Conservation (phyloP, 495 filamentous ascomycete species). For the Choiromyces venosus region DNA sequence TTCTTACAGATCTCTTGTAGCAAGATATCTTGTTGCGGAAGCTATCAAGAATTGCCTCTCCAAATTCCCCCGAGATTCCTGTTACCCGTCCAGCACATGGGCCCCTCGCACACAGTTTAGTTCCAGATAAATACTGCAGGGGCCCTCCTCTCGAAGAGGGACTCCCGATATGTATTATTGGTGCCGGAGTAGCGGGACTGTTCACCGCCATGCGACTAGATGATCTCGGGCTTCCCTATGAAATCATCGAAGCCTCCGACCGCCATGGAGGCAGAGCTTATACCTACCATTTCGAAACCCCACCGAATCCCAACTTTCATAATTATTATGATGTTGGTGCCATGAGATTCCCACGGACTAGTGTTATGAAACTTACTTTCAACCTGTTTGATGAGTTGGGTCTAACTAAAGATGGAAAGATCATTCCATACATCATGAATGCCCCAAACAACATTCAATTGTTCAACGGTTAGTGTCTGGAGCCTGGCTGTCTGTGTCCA, state of each 20-base stretch:
- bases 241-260: conserved; percentile 42
- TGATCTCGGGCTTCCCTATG: conserved; percentile 34
- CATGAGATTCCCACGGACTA: conserved; percentile 45
- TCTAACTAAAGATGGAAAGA: not conserved
- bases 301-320: conserved; percentile 12
- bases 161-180: conserved; percentile 43
- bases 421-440: conserved; percentile 36
- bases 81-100: not conserved
- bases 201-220: conserved; percentile 45
- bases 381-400: conserved; percentile 21
- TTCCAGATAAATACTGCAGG: not conserved
- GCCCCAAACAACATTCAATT: conserved; percentile 15
- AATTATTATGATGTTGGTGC: conserved; percentile 49
- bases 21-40: not conserved
- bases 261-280: conserved; percentile 42
- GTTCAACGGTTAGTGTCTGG: conserved; percentile 29
- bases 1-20: not conserved
- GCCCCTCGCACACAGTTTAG: not conserved
- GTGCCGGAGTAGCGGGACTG: conserved; percentile 45
- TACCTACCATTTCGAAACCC: conserved; percentile 20
- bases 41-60: not conserved
- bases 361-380: conserved; percentile 36
- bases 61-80: not conserved
- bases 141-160: not conserved
- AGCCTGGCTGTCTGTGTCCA: not conserved